Percentiles rank a stretch among this genome's conserved stretches.
These are phyloP conservation scores for Solanum stenotomum DNA, from an alignment of 257 asterid species.

Conservation along the genomic window DNA sequence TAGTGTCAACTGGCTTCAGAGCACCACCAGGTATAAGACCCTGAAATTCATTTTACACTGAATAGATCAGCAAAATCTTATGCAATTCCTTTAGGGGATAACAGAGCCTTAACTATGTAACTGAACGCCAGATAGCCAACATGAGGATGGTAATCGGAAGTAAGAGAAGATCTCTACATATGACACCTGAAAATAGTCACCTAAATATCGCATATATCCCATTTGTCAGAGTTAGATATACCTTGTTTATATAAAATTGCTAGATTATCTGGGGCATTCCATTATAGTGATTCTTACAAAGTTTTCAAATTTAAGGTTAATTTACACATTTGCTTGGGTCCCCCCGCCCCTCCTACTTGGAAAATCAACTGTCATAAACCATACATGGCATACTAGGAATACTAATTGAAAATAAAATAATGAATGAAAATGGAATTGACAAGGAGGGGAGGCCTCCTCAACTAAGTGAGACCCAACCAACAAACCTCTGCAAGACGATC, in stretches of 20 bases:
- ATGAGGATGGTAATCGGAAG: neutral
- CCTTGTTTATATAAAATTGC: neutral
- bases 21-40: conserved; percentile 97
- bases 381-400: neutral
- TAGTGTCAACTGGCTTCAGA: conserved; percentile 60
- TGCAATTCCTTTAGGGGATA: neutral
- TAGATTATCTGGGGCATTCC: neutral
- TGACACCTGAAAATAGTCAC: neutral
- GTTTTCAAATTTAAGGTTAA: neutral
- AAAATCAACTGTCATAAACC: neutral
- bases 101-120: neutral
- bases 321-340: neutral
- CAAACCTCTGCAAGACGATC: conserved; percentile 99
- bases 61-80: neutral
- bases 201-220: neutral
- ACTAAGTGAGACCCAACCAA: neutral
- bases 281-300: neutral
- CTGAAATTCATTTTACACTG: conserved; percentile 33
- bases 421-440: neutral
- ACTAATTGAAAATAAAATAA: neutral
- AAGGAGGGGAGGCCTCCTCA: neutral
- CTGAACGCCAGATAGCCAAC: neutral
- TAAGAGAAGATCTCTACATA: neutral
- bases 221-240: neutral
- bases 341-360: neutral